Base-by-base conservation (phyloP, 2,329 filamentous ascomycete genomes). In the Colletotrichum spinosum region DNA sequence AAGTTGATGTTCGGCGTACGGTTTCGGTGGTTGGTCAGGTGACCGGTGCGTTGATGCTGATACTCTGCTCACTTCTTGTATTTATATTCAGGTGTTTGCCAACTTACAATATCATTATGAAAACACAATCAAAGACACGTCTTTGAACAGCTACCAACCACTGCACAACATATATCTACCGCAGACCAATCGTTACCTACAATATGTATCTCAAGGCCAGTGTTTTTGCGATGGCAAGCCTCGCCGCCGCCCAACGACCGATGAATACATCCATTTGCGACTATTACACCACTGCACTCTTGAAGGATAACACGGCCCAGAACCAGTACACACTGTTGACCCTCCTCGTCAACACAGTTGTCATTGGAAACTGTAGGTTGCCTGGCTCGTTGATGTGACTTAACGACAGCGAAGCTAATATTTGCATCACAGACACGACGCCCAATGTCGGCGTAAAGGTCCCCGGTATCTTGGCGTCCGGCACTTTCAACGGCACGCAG, bases 271-370 rank as follows among this genome's bases (percentile, higher is more conserved):
- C 84, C 65, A 84, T 90, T 69, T 90, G 87, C 75, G 87, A 89
- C 77, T 88, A 88, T 75, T 90, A 90, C 76, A 88, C 87, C 39
- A 86, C 79, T 4, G 82, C 83, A n/a, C 74, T 89, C 10, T 78
- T 89, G 58, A 84, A 80, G 73, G 79, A 86, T 44, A 89, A 88
- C 78, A 88, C 83, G 42, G 84, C 84, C 15, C 81, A 78, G 37
- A 89, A 88, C 73, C 87, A 90, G 73, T 76, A 80, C 58, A 83
- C 80, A 1, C 77, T 89, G 2, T 70, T 90, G 70, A 86, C 83
- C 2, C 76, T 86, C 1, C 74, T 90, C 4, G 86, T 90, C 70
- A 89, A 89, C 75, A 89, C 86, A 7, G 88, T 84, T 17, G 85
- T 89, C 67, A 87, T 88, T 69, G 87, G 88, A n/a, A 88, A 88